phyloP scores from a whole-genome alignment of 768 basidiomycete species.

The Cyathus striatus region DNA sequence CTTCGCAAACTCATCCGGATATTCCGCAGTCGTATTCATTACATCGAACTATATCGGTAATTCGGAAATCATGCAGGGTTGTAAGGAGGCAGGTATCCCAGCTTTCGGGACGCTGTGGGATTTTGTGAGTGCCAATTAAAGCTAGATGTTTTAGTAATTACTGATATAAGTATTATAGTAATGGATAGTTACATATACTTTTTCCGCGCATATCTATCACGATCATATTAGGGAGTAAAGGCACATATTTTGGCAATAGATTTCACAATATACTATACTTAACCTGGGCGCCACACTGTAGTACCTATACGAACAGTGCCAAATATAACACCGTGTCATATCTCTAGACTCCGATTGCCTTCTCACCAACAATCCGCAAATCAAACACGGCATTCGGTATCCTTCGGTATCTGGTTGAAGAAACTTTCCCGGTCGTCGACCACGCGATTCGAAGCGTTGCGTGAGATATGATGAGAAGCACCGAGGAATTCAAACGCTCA shows the following conservation, averaged over 20 bases:
- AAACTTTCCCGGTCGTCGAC: too few relatives aligned
- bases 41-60: slow-evolving; percentile 82
- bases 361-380: neutral
- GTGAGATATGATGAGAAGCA: too few relatives aligned
- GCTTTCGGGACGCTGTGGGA: slow-evolving; percentile 71
- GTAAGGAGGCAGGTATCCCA: slow-evolving; percentile 63
- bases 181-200: too few relatives aligned
- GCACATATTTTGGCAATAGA: slow-evolving; percentile 20
- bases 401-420: too few relatives aligned
- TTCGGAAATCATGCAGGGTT: slow-evolving; percentile 74
- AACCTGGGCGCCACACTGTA: slow-evolving; percentile 23
- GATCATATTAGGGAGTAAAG: too few relatives aligned
- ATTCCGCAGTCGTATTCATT: slow-evolving; percentile 64
- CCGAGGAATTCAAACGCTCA: too few relatives aligned
- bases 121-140: slow-evolving; percentile 40
- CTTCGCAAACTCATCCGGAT: slow-evolving; percentile 3
- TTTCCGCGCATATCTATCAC: too few relatives aligned
- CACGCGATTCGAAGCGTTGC: too few relatives aligned
- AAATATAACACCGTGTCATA: slow-evolving; percentile 11
- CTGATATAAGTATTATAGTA: too few relatives aligned
- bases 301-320: slow-evolving; percentile 17
- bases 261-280: slow-evolving; percentile 17
- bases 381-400: too few relatives aligned
- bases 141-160: too few relatives aligned
- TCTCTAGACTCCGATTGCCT: too few relatives aligned